Percentiles rank a stretch among this genome's conserved stretches.
Conservation (phyloP, 2,329 filamentous ascomycete genomes). For the Orbilia quercus region DNA sequence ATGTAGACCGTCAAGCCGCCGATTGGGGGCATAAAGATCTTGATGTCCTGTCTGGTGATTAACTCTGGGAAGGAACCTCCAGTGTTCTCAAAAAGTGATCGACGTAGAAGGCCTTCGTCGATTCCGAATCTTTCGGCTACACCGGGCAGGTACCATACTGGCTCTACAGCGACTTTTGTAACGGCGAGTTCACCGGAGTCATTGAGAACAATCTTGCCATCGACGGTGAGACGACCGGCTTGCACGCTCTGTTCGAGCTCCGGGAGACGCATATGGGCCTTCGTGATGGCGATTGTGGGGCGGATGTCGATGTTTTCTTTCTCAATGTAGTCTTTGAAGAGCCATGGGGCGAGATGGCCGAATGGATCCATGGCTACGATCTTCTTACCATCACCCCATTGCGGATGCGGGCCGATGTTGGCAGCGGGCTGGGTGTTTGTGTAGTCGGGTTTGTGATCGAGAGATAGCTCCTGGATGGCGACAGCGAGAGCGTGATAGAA, state of each 20-base stretch:
- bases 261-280: conserved; percentile 95
- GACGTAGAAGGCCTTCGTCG: conserved; percentile 84
- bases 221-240: conserved; percentile 77
- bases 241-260: conserved; percentile 91
- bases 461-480: conserved; percentile 86
- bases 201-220: conserved; percentile 92
- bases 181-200: conserved; percentile 86
- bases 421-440: conserved; percentile 92
- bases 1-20: conserved; percentile 96
- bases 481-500: conserved; percentile 95
- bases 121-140: conserved; percentile 95
- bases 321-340: conserved; percentile 82
- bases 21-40: conserved; percentile 94
- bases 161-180: conserved; percentile 96
- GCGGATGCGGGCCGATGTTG: conserved; percentile 84
- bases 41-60: conserved; percentile 93
- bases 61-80: conserved; percentile 96
- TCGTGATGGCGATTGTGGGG: conserved; percentile 90
- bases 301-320: conserved; percentile 85
- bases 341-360: conserved; percentile 85
- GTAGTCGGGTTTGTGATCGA: conserved; percentile 81
- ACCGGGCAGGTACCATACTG: conserved; percentile 86
- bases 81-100: conserved; percentile 92
- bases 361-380: conserved; percentile 98
- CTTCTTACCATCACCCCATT: conserved; percentile 90